Conservation (phyloP, 345 rosid species). For the Noccaea caerulescens region DNA sequence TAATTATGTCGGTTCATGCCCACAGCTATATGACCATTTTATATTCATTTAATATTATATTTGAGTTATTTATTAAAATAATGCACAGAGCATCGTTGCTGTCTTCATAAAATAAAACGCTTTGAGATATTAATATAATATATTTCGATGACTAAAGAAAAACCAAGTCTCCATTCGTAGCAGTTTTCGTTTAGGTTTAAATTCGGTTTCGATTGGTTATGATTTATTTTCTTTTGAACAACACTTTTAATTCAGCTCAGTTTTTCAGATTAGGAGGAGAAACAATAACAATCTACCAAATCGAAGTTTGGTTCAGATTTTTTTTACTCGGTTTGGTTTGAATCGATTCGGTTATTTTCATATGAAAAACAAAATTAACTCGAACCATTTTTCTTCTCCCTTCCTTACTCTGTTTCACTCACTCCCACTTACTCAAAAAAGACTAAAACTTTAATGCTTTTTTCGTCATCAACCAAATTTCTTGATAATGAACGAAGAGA, state of each 20-base stretch:
- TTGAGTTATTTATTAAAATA: not conserved
- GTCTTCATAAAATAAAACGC: constrained; percentile 20
- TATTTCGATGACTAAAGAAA: not conserved
- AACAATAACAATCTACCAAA: not conserved
- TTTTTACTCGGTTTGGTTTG: not conserved
- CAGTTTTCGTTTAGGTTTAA: not conserved
- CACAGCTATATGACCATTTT: constrained; percentile 27
- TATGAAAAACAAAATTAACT: not conserved
- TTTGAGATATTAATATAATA: not conserved
- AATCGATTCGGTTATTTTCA: not conserved
- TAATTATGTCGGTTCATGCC: constrained; percentile 39
- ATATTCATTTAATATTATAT: constrained; percentile 15
- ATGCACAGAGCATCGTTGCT: constrained; percentile 39
- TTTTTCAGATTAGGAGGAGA: not conserved
- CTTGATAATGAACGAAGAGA: constrained; percentile 61
- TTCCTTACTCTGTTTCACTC: constrained; percentile 32
- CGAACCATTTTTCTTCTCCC: not conserved
- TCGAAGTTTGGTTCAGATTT: not conserved
- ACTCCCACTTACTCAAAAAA: constrained; percentile 39
- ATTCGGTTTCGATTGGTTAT: not conserved
- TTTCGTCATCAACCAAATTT: not conserved
- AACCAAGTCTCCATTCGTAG: not conserved
- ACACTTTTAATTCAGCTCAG: not conserved
- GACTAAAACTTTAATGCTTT: constrained; percentile 2
- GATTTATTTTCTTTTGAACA: not conserved